Percentiles rank a stretch among this genome's conserved stretches.
Evolutionary conservation across 106 monocot genomes (phyloP).

Genomic region (Platanthera zijinensis): DNA sequence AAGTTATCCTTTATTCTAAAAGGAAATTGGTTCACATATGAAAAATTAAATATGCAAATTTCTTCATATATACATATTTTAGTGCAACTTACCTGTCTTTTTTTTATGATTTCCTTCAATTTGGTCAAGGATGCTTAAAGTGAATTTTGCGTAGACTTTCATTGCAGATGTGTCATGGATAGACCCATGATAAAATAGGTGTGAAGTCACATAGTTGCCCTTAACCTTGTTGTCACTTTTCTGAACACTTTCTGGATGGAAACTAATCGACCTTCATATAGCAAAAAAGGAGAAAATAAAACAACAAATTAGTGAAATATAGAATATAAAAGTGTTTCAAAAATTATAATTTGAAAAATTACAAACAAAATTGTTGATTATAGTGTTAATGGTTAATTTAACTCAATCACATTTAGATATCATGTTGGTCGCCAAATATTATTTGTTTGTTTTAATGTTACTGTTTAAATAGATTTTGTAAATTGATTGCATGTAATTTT

Average conservation of each 20-base stretch:
- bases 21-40: too few relatives aligned
- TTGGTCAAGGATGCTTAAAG: conserved; percentile 5
- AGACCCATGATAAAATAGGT: not conserved
- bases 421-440: too few relatives aligned
- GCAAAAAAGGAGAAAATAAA: not conserved
- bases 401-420: too few relatives aligned
- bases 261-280: not conserved
- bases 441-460: too few relatives aligned
- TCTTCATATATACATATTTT: not conserved
- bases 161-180: not conserved
- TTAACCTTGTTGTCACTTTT: not conserved
- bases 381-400: too few relatives aligned
- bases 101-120: conserved; percentile 7
- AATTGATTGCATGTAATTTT: too few relatives aligned
- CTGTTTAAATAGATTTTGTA: too few relatives aligned
- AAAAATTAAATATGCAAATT: too few relatives aligned
- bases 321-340: too few relatives aligned
- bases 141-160: conserved; percentile 4
- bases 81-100: not conserved
- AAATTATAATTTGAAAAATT: too few relatives aligned
- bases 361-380: too few relatives aligned
- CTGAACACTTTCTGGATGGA: not conserved
- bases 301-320: not conserved
- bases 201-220: not conserved
- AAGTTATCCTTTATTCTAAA: too few relatives aligned